Evolutionary conservation across 2,329 filamentous ascomycete species (phyloP).

Genomic region (Juglanconis oblonga): DNA sequence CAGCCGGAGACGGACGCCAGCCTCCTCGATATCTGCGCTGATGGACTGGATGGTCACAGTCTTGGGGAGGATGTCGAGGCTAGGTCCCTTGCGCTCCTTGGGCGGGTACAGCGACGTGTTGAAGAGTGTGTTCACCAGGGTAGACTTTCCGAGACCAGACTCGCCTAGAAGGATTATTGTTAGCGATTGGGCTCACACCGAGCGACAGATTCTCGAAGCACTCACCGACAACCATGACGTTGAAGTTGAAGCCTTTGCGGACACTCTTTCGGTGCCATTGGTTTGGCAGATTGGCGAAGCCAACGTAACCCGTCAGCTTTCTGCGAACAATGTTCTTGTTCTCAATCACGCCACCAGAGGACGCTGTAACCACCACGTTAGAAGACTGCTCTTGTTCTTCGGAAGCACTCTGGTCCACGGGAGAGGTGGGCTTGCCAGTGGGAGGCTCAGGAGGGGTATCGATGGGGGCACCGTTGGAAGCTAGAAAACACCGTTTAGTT

Average conservation of each 20-base stretch:
- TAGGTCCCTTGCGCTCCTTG: conserved; percentile 96
- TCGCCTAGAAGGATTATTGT: conserved; percentile 62
- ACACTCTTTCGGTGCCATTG: conserved; percentile 99
- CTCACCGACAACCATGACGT: conserved; percentile 99
- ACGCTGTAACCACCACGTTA: conserved; percentile 36
- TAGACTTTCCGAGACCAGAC: conserved; percentile 98
- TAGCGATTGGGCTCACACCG: conserved; percentile 2
- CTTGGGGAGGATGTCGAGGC: conserved; percentile 97
- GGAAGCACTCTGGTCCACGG: conserved; percentile 26
- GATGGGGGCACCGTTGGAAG: conserved; percentile 40
- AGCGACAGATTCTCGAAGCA: conserved; percentile 1
- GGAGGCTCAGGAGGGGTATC: conserved; percentile 37
- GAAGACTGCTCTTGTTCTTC: conserved; percentile 32
- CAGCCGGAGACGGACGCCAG: conserved; percentile 90
- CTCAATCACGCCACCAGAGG: conserved; percentile 53
- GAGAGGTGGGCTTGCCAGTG: conserved; percentile 35
- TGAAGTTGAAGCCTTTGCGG: conserved; percentile 99
- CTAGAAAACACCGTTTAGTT: conserved; percentile 26
- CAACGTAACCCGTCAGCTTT: conserved; percentile 97
- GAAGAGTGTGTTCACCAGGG: conserved; percentile 98
- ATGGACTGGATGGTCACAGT: conserved; percentile 93
- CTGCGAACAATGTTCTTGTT: conserved; percentile 95
- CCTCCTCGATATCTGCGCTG: conserved; percentile 96
- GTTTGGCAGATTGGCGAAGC: conserved; percentile 97
- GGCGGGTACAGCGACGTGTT: conserved; percentile 99